Conservation (phyloP, 139 green algal genomes). For the Volvox reticuliferus region DNA sequence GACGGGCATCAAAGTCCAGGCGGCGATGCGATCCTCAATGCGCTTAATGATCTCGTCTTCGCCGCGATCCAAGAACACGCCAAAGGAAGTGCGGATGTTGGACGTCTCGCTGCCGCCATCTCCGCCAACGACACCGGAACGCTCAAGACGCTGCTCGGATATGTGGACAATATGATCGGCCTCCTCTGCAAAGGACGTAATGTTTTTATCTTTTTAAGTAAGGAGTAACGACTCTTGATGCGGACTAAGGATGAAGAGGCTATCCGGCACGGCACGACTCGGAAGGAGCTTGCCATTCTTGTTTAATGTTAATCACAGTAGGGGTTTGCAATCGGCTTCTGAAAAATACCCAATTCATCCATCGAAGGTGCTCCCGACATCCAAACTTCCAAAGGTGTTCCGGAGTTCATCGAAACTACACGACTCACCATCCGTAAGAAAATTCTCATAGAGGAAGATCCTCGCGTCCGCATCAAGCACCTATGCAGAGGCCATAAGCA, state of each 20-base stretch:
- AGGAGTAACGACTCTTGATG: too few species aligned
- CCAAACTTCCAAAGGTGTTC: too few species aligned
- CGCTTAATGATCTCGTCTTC: conserved; percentile 52
- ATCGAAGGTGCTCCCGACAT: too few species aligned
- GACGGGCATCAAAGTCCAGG: conserved; percentile 67
- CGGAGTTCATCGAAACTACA: too few species aligned
- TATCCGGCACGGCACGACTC: too few species aligned
- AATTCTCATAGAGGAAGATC: conserved; percentile 59
- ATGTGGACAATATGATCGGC: conserved; percentile 56
- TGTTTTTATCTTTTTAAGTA: too few species aligned
- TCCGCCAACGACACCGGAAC: conserved; percentile 55
- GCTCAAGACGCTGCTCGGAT: conserved; percentile 36
- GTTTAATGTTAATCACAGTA: too few species aligned
- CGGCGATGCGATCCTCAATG: conserved; percentile 66
- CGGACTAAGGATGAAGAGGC: too few species aligned
- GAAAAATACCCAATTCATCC: too few species aligned
- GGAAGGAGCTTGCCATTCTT: too few species aligned
- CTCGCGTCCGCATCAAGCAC: conserved; percentile 58
- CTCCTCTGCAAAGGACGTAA: conserved; percentile 47
- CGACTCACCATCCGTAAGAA: conserved; percentile 46
- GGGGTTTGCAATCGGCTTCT: too few species aligned
- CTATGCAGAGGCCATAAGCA: conserved; percentile 4
- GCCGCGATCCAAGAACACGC: conserved; percentile 54
- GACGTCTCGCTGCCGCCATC: conserved; percentile 48
- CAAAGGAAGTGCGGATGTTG: conserved; percentile 63